Evolutionary conservation across 2,329 filamentous ascomycete species (phyloP).

Genomic region (Colletotrichum gigasporum): DNA sequence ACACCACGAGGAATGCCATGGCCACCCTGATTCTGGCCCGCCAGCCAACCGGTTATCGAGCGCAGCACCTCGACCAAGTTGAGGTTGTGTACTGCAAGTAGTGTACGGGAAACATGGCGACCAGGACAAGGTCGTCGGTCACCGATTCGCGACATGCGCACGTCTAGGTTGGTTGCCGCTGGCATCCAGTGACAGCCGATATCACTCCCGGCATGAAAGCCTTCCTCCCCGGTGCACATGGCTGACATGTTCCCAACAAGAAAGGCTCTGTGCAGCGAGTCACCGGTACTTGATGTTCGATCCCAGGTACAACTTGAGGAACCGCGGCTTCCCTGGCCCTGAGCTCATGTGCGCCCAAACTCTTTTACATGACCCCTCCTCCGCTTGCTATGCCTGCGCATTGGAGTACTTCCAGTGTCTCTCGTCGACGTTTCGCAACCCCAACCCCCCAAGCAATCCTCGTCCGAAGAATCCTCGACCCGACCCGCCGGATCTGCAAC

Average conservation of each 20-base stretch:
- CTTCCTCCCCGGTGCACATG: neutral
- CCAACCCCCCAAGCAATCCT: slow-evolving; percentile 17
- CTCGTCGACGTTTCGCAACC: slow-evolving; percentile 16
- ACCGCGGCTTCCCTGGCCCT: neutral
- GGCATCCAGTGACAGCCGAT: neutral
- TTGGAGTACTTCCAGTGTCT: no score
- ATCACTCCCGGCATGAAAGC: neutral
- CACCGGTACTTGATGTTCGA: neutral
- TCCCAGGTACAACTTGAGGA: neutral
- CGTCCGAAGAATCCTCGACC: slow-evolving; percentile 33
- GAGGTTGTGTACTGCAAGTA: no score
- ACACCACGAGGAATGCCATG: neutral
- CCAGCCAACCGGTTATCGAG: neutral
- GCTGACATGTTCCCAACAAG: neutral
- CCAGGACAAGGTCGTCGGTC: neutral
- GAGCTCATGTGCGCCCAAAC: neutral
- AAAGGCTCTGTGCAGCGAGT: neutral
- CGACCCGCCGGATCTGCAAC: slow-evolving; percentile 35
- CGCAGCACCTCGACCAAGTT: neutral
- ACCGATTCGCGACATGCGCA: neutral
- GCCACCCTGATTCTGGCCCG: neutral
- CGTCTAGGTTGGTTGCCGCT: neutral
- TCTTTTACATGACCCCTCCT: neutral
- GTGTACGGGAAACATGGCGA: neutral
- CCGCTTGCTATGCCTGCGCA: neutral